A percentile compares a stretch with the other conserved stretches of the same genome.
These are phyloP conservation scores for Pichia nanzhaoensis DNA, from an alignment of 805 yeast species.

Conservation along the genomic window DNA sequence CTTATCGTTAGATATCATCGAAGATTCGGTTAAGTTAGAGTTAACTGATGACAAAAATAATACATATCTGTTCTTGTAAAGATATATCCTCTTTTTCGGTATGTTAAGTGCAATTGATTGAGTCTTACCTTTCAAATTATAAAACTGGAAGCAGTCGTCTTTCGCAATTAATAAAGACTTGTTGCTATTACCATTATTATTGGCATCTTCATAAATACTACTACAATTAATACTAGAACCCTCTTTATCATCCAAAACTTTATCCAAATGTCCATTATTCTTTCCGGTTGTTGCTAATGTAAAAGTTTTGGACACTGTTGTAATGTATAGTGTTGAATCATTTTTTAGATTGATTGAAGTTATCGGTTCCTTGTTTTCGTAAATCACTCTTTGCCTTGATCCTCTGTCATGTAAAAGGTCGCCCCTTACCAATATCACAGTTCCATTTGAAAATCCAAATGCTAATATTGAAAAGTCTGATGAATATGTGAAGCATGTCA, in stretches of 20 bases:
- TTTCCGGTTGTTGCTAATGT: slow-evolving; percentile 74
- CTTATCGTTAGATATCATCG: slow-evolving; percentile 38
- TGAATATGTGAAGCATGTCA: slow-evolving; percentile 56
- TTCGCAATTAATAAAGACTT: slow-evolving; percentile 53
- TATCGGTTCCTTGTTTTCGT: slow-evolving; percentile 69
- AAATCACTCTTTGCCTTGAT: slow-evolving; percentile 74
- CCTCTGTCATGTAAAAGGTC: slow-evolving; percentile 87
- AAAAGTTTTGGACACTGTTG: slow-evolving; percentile 67
- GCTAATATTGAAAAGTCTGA: slow-evolving; percentile 57
- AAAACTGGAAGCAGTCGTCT: slow-evolving; percentile 56
- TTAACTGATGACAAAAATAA: slow-evolving; percentile 40
- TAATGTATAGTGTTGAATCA: slow-evolving; percentile 52
- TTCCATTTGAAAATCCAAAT: slow-evolving; percentile 79
- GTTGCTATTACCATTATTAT: slow-evolving; percentile 7
- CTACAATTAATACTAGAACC: slow-evolving; percentile 49
- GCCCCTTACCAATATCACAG: slow-evolving; percentile 76
- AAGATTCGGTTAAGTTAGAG: slow-evolving; percentile 25
- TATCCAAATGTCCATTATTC: slow-evolving; percentile 57
- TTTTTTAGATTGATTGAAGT: slow-evolving; percentile 65
- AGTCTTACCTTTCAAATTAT: slow-evolving; percentile 47
- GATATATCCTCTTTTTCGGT: slow-evolving; percentile 45
- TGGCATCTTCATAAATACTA: slow-evolving; percentile 27
- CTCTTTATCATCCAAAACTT: slow-evolving; percentile 36
- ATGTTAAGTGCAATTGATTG: slow-evolving; percentile 51
- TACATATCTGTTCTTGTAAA: slow-evolving; percentile 42